Evolutionary conservation across 2,329 filamentous ascomycete species (phyloP), one percentile per base, ranked within the genome.

Genomic region (Colletotrichum melonis): DNA sequence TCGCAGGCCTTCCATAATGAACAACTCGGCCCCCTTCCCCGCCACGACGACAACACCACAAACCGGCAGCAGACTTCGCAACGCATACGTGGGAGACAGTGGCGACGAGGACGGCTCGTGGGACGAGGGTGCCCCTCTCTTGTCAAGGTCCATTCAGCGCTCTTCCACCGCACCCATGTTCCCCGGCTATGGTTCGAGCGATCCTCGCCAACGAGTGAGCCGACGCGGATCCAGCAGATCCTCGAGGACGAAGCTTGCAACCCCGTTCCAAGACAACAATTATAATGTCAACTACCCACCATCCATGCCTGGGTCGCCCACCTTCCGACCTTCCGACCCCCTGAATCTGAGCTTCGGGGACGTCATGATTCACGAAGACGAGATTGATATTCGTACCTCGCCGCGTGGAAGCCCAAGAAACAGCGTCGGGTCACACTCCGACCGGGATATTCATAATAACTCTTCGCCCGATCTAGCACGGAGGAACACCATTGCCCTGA

Each of bases 211-310:
- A 30, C 73, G 74, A 22, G 63, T 71, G 26, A 88, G 86, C 73
- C 85, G 86, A 19, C 84, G 86, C 24, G 82, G 80, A n/a, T 90
- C 88, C 14, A 88, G 83, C 77, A 84, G 82, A 66, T 90, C 88
- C 60, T 90, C 89, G 26, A 85, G 82, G 38, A 86, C 82, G 64
- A 87, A 82, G 77, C 78, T 83, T 5, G 77, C 79, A 11, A 79
- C 80, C 12, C 78, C 79, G 1, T 81, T 80, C 42, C 77, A 68
- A 63, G 78, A 80, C 74, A 88, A 90, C 35, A 83, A 82, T 69
- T 91, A 91, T 77, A 90, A 92, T 82, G 82, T 93, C 74, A 93
- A 93, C 77, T 91, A 93, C 74, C 92, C 92, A 4, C 92, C 92
- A 1, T 93, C 92, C 0, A 86, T 93, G 58, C 92, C 92, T 2